Conservation (phyloP, 2,329 filamentous ascomycete species). For the Lachnellula cervina region DNA sequence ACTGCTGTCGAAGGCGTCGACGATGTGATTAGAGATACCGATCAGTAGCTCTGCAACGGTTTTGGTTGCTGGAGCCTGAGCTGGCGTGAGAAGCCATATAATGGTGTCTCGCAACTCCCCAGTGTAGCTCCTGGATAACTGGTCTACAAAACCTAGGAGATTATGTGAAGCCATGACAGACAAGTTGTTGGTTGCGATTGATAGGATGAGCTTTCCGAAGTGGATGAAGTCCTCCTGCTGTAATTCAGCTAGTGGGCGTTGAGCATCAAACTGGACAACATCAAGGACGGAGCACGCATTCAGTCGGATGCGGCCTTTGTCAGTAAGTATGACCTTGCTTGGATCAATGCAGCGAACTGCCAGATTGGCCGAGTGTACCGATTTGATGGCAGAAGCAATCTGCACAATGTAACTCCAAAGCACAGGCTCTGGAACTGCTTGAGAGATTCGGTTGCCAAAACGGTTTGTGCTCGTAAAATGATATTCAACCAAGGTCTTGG, state of each 20-base stretch:
- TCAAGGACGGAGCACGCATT: constrained; percentile 87
- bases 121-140: constrained; percentile 72
- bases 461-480: constrained; percentile 50
- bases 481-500: constrained; percentile 82
- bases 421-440: constrained; percentile 60
- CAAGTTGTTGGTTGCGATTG: constrained; percentile 66
- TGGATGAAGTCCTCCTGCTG: constrained; percentile 85
- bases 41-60: constrained; percentile 74
- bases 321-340: constrained; percentile 84
- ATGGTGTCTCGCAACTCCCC: constrained; percentile 74
- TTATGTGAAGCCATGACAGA: constrained; percentile 51
- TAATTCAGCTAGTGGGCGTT: constrained; percentile 64
- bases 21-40: constrained; percentile 72
- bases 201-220: constrained; percentile 80
- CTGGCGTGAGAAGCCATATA: constrained; percentile 71
- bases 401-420: constrained; percentile 93
- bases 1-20: constrained; percentile 68
- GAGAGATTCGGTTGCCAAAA: constrained; percentile 34
- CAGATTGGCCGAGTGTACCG: constrained; percentile 75
- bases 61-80: constrained; percentile 55
- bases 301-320: constrained; percentile 83
- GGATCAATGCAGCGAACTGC: constrained; percentile 82
- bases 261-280: constrained; percentile 75
- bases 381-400: constrained; percentile 79
- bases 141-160: constrained; percentile 66